A percentile compares a stretch with the other conserved stretches of the same genome.
Conservation (phyloP, 2,329 filamentous ascomycete species). For the Ramularia collo-cygni region DNA sequence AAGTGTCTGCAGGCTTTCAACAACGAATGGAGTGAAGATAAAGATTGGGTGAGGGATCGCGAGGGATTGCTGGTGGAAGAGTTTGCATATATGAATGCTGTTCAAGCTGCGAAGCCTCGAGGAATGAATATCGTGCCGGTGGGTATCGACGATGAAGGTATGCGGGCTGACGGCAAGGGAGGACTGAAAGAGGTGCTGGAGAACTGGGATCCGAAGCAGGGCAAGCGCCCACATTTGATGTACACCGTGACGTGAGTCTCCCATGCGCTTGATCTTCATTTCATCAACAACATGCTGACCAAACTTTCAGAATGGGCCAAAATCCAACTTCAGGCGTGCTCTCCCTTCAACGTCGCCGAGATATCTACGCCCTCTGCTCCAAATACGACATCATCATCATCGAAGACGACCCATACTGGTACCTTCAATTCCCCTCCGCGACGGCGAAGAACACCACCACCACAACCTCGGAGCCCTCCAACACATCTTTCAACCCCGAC, state of each 20-base stretch:
- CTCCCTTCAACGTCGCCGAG: slow-evolving; percentile 63
- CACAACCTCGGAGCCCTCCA: slow-evolving; percentile 21
- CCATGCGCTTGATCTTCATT: too few species aligned
- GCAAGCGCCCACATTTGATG: slow-evolving; percentile 72
- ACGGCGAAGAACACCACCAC: slow-evolving; percentile 33
- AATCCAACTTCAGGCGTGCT: slow-evolving; percentile 78
- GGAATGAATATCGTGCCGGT: slow-evolving; percentile 70
- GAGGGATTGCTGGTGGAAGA: slow-evolving; percentile 73
- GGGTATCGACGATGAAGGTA: slow-evolving; percentile 70
- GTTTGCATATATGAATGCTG: slow-evolving; percentile 72
- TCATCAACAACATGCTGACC: background rate
- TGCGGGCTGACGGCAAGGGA: slow-evolving; percentile 65
- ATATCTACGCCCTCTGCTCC: slow-evolving; percentile 73
- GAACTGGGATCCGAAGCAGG: slow-evolving; percentile 71
- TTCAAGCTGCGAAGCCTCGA: slow-evolving; percentile 59
- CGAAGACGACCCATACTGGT: slow-evolving; percentile 96
- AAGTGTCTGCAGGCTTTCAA: slow-evolving; percentile 71
- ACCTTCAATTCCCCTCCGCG: slow-evolving; percentile 78
- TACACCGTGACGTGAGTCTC: slow-evolving; percentile 77
- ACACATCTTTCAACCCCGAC: slow-evolving; percentile 25
- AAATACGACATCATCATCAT: slow-evolving; percentile 84
- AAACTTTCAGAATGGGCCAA: slow-evolving; percentile 75
- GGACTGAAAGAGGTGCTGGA: slow-evolving; percentile 70
- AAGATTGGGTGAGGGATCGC: slow-evolving; percentile 60
- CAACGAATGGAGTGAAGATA: slow-evolving; percentile 65